A percentile compares a stretch with the other conserved stretches of the same genome.
phyloP scores from a whole-genome alignment of 2,329 filamentous ascomycete species.

The Arthrobotrys iridis region DNA sequence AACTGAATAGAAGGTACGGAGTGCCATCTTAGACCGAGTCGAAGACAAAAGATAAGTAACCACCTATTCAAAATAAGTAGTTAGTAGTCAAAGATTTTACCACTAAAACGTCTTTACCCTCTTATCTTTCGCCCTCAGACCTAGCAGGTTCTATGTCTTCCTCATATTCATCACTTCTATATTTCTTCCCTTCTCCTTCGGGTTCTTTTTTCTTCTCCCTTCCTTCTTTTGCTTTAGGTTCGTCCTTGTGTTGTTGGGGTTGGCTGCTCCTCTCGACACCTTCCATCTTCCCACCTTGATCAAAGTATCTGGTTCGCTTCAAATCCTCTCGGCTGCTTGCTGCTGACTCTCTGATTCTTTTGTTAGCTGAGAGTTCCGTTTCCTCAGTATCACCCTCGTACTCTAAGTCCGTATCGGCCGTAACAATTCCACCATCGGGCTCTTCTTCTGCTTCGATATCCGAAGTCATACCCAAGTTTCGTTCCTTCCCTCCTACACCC shows the following conservation, averaged over 20 bases:
- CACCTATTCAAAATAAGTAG: no score
- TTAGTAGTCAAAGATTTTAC: no score
- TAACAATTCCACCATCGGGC: not conserved
- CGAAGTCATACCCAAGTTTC: conserved; percentile 13
- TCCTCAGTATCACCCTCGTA: conserved; percentile 9
- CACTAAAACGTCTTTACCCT: no score
- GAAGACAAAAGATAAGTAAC: no score
- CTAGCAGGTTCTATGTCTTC: not conserved
- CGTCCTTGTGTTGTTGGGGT: not conserved
- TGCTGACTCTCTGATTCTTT: conserved; percentile 35
- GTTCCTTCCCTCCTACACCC: conserved; percentile 5
- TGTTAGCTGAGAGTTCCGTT: conserved; percentile 13
- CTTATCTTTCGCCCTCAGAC: no score
- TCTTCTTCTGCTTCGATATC: not conserved
- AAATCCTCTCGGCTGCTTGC: conserved; percentile 22
- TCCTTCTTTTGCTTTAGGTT: not conserved
- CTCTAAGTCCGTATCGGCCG: not conserved
- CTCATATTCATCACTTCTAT: not conserved
- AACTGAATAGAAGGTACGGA: no score
- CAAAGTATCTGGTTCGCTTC: conserved; percentile 24
- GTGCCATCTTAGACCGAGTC: no score
- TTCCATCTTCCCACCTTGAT: conserved; percentile 1
- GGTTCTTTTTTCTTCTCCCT: not conserved
- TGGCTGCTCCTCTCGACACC: not conserved
- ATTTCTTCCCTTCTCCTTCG: not conserved